These are phyloP conservation scores for Linum tenue DNA, from an alignment of 345 rosid species.

Conservation along the genomic window DNA sequence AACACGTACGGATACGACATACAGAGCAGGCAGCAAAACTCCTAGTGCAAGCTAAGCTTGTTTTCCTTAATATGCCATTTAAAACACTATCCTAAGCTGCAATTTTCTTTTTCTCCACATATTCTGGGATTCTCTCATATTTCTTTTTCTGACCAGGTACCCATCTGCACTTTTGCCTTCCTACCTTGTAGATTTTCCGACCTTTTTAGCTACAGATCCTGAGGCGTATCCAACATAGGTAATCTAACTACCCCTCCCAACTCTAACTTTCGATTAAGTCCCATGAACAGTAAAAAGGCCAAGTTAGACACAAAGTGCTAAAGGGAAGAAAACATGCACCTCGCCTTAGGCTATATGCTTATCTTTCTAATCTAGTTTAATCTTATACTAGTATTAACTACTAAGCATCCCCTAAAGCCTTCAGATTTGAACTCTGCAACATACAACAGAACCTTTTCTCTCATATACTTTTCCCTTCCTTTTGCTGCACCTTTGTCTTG, in stretches of 20 bases:
- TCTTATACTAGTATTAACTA: background rate
- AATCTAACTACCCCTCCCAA: too few relatives aligned
- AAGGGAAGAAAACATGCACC: constrained; percentile 11
- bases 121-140: background rate
- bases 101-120: too few relatives aligned
- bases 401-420: background rate
- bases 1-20: too few relatives aligned
- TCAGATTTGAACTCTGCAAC: background rate
- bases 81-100: background rate
- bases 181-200: background rate
- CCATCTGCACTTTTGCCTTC: background rate
- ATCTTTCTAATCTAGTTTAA: background rate
- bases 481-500: constrained; percentile 51
- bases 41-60: background rate
- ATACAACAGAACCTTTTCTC: constrained; percentile 12
- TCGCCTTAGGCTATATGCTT: background rate
- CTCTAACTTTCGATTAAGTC: too few relatives aligned
- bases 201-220: too few relatives aligned
- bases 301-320: constrained; percentile 9
- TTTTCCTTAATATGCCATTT: background rate
- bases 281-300: constrained; percentile 8
- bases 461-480: constrained; percentile 32
- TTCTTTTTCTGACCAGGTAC: background rate
- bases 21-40: background rate
- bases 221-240: too few relatives aligned